A percentile compares a stretch with the other conserved stretches of the same genome.
Evolutionary conservation across 768 basidiomycete species (phyloP).

Genomic region (Dacryopinax spathularia): DNA sequence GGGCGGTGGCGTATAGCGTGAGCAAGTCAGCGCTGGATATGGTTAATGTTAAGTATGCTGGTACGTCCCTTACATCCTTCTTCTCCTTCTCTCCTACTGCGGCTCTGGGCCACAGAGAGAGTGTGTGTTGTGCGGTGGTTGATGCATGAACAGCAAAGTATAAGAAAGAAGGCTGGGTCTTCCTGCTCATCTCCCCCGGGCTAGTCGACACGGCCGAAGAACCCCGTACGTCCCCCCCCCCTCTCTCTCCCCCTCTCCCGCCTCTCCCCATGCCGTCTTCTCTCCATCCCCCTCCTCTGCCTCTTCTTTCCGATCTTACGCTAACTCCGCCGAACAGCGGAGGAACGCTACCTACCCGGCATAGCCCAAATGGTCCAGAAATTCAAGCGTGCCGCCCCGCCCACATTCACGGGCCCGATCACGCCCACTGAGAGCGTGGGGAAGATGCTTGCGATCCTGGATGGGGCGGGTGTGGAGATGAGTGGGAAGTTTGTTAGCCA

Average conservation of each 20-base stretch:
- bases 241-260: not conserved
- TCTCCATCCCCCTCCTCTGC: no score
- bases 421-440: conserved; percentile 13
- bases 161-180: conserved; percentile 24
- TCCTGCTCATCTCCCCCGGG: conserved; percentile 29
- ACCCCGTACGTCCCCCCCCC: not conserved
- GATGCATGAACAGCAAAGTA: not conserved
- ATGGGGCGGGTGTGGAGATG: conserved; percentile 10
- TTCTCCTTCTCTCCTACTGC: no score
- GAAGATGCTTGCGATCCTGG: conserved; percentile 14
- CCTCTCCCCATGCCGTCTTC: no score
- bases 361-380: conserved; percentile 9
- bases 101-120: no score
- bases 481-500: conserved; percentile 18
- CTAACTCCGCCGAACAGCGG: conserved; percentile 8
- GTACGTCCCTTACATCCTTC: not conserved
- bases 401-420: conserved; percentile 16
- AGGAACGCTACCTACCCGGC: conserved; percentile 5
- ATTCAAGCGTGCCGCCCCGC: conserved; percentile 10
- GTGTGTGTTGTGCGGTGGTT: no score
- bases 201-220: conserved; percentile 22
- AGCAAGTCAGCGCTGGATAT: conserved; percentile 30
- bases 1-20: conserved; percentile 21
- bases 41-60: conserved; percentile 25
- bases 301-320: not conserved